Evolutionary conservation across 805 yeast species (phyloP).

Genomic region (Jamesozyma gamospora): DNA sequence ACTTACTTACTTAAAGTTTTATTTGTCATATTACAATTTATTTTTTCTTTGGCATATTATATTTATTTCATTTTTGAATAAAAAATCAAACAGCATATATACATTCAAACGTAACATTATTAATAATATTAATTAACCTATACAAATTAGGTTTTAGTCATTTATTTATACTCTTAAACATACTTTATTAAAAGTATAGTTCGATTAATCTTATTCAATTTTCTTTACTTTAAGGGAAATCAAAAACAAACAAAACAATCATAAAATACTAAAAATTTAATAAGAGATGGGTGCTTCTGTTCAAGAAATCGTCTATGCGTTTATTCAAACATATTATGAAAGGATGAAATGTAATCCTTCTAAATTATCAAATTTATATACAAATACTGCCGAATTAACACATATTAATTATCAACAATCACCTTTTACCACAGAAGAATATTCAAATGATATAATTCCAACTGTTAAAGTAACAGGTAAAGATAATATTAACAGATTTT

Average conservation of each 20-base stretch:
- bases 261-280: no score
- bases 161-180: no score
- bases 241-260: background rate
- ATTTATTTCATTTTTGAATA: background rate
- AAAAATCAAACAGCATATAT: no score
- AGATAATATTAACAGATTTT: slow-evolving; percentile 34
- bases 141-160: no score
- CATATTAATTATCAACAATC: slow-evolving; percentile 30
- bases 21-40: background rate
- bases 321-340: slow-evolving; percentile 40
- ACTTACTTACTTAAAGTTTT: background rate
- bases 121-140: no score
- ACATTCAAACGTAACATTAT: no score
- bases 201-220: background rate
- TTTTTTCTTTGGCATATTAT: background rate
- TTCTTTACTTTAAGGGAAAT: background rate
- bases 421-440: slow-evolving; percentile 20
- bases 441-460: slow-evolving; percentile 26
- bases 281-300: slow-evolving; percentile 17
- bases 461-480: slow-evolving; percentile 29
- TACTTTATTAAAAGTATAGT: no score
- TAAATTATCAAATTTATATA: slow-evolving; percentile 35
- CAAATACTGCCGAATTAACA: slow-evolving; percentile 36
- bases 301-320: slow-evolving; percentile 39
- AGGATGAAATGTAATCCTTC: slow-evolving; percentile 36